Evolutionary conservation across 2,329 filamentous ascomycete genomes (phyloP), one percentile per base, ranked within the genome.

Genomic region (Tolypocladium tundrense): DNA sequence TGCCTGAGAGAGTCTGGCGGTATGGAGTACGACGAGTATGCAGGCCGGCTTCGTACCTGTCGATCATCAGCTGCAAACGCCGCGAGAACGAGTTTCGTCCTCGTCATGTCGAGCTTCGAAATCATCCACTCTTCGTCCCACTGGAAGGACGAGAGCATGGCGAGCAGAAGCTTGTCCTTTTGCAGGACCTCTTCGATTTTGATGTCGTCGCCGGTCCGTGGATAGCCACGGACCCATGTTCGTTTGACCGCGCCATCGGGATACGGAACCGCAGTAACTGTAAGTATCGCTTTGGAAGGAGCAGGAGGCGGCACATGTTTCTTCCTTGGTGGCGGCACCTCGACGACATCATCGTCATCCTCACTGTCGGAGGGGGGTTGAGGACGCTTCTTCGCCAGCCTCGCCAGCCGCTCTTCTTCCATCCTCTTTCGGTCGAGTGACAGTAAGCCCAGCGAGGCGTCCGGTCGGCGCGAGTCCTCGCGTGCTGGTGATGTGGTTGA

Each of bases 101-200:
- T 79, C 13, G 62, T 64, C 16, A 79, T 68, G 60, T 90, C 77
- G 35, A 96, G 70, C 68, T 94, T 95, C 7, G 77, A 80, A 35
- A 93, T 70, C 51, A 94, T 70, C 90, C 90, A 97, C 35, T 88
- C 81, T 16, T 87, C 82, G 61, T 97, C 88, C 85, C 90, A 94
- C 68, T 93, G 85, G 64, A 88, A 97, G 0, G 93, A 90, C 64
- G 91, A 96, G 6, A 97, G 74, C 0, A 97, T 82, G 1, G 90
- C 92, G 43, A 91, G 82, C 55, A 88, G 77, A 10, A 97, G 77
- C 14, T 86, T 79, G 1, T 83, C 73, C 60, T 84, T 86, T 69
- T 96, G 88, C 1, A 97, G 72, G 0, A 97, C 82, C 69, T 97
- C 91, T 66, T 96, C 90, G 45, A 97, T 85, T 60, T 86, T 94